These are phyloP conservation scores for Hypoxylon trugodes DNA, from an alignment of 495 filamentous ascomycete species.

Conservation along the genomic window DNA sequence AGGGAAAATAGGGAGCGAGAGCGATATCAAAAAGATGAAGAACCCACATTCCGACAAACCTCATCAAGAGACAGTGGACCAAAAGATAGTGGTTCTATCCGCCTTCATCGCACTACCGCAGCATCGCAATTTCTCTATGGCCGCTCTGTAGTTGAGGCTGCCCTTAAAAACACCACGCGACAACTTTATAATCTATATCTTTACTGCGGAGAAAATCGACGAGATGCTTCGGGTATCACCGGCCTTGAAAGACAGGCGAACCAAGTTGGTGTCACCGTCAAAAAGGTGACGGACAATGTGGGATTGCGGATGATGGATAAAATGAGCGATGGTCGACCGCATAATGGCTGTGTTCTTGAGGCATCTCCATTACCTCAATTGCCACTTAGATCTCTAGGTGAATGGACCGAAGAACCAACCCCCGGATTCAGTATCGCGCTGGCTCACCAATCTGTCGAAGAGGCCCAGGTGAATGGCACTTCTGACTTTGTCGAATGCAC, in stretches of 20 bases:
- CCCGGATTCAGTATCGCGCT: constrained; percentile 65
- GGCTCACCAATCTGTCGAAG: constrained; percentile 75
- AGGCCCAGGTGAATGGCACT: constrained; percentile 73
- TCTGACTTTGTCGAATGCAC: constrained; percentile 51
- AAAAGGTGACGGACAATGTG: constrained; percentile 56
- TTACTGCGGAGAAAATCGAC: constrained; percentile 64
- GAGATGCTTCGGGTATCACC: constrained; percentile 48
- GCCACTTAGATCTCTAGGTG: constrained; percentile 69
- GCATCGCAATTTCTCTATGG: constrained; percentile 94
- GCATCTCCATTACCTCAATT: constrained; percentile 80
- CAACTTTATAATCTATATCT: constrained; percentile 87
- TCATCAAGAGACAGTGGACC: constrained; percentile 7
- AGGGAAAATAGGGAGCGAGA: too few relatives aligned
- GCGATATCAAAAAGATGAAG: background rate
- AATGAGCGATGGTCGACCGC: constrained; percentile 82
- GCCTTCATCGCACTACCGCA: constrained; percentile 81
- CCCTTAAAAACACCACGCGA: constrained; percentile 71
- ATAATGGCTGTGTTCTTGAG: constrained; percentile 92
- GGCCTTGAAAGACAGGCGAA: constrained; percentile 67
- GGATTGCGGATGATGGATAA: constrained; percentile 77
- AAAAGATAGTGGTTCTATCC: constrained; percentile 54
- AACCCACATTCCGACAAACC: background rate
- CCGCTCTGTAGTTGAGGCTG: constrained; percentile 79
- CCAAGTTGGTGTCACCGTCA: constrained; percentile 60
- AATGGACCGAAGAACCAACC: constrained; percentile 50